Percentiles rank a stretch among this genome's conserved stretches.
Conservation (phyloP, 345 rosid genomes). For the Syzygium aromaticum region DNA sequence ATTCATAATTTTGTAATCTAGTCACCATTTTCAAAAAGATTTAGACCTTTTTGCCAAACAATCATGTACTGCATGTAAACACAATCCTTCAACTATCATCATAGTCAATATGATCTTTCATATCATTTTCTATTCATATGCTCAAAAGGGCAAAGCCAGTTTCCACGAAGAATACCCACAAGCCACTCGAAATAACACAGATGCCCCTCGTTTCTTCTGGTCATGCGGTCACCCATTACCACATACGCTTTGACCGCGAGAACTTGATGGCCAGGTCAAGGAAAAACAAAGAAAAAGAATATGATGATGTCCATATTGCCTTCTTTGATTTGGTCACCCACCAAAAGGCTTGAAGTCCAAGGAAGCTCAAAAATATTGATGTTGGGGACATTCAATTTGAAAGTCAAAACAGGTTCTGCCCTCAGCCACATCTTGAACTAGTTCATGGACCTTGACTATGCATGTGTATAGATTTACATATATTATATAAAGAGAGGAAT, state of each 20-base stretch:
- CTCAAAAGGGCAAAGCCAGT: neutral
- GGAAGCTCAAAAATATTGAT: neutral
- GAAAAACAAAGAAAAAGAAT: neutral
- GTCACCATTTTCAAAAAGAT: neutral
- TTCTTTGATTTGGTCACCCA: neutral
- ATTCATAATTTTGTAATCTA: neutral
- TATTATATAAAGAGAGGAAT: neutral
- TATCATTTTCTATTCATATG: neutral
- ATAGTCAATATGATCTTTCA: neutral
- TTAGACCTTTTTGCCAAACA: neutral
- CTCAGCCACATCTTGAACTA: neutral
- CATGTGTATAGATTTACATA: neutral
- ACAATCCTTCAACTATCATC: neutral
- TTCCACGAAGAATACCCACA: neutral
- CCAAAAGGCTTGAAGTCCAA: neutral
- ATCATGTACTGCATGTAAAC: neutral
- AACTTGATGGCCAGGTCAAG: neutral
- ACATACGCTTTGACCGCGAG: neutral
- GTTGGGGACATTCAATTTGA: neutral
- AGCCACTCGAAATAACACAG: neutral
- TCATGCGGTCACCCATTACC: neutral
- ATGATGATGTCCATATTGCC: neutral
- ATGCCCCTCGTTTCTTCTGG: neutral
- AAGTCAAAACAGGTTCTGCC: neutral
- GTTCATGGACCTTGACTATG: neutral